Evolutionary conservation across 305 asterid species (phyloP).

Genomic region (Fraxinus xanthoxyloides): DNA sequence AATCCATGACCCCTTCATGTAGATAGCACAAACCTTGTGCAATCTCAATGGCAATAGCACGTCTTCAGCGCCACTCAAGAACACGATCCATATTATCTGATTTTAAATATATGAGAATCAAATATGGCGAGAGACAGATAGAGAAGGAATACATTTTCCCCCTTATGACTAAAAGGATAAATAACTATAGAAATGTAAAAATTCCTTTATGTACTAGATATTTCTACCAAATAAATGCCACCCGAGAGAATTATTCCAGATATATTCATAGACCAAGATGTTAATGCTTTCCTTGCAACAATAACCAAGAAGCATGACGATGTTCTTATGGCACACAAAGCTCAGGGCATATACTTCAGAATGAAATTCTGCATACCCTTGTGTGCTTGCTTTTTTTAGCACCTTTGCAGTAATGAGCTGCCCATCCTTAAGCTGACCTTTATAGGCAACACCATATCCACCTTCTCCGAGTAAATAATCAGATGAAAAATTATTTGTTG

Average conservation of each 20-base stretch:
- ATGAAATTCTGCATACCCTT: slow-evolving; percentile 43
- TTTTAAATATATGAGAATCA: slow-evolving; percentile 1
- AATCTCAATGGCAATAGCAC: slow-evolving; percentile 52
- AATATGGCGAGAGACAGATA: background rate
- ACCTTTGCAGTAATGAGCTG: slow-evolving; percentile 59
- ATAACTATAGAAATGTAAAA: background rate
- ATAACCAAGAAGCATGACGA: slow-evolving; percentile 69
- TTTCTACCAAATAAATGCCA: slow-evolving; percentile 80
- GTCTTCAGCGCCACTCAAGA: slow-evolving; percentile 44
- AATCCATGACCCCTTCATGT: slow-evolving; percentile 54
- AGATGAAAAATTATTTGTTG: slow-evolving; percentile 59
- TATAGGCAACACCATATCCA: slow-evolving; percentile 53
- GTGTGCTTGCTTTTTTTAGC: slow-evolving; percentile 49
- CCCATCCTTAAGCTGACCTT: slow-evolving; percentile 63
- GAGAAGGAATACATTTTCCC: background rate
- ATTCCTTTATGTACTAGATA: background rate
- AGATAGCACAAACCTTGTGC: slow-evolving; percentile 60
- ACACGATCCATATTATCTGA: slow-evolving; percentile 27
- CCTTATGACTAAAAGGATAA: background rate
- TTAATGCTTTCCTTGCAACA: slow-evolving; percentile 45
- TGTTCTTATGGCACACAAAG: slow-evolving; percentile 61
- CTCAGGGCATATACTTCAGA: slow-evolving; percentile 48
- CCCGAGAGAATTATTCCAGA: slow-evolving; percentile 58
- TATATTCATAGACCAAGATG: slow-evolving; percentile 65
- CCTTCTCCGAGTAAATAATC: slow-evolving; percentile 65